phyloP scores from a whole-genome alignment of 768 basidiomycete species.

The Neoboletus magnificus region DNA sequence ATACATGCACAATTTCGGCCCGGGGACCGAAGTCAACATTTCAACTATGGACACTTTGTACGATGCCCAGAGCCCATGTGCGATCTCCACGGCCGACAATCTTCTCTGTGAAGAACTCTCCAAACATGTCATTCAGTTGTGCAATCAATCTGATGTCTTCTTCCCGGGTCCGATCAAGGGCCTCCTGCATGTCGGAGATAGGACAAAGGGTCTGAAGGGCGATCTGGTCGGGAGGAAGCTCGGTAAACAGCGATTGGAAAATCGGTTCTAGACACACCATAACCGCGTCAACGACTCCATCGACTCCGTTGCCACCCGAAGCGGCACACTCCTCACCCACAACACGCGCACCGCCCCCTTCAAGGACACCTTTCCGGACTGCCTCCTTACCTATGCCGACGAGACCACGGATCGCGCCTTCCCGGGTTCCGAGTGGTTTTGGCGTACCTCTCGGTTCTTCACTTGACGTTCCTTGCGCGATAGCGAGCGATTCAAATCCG shows the following conservation, averaged over 20 bases:
- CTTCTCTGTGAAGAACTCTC: conserved; percentile 58
- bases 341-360: conserved; percentile 74
- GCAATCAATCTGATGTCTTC: conserved; percentile 46
- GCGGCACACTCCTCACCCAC: conserved; percentile 63
- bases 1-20: not conserved
- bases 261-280: conserved; percentile 43
- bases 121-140: conserved; percentile 53
- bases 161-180: conserved; percentile 48
- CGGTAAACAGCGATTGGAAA: not conserved
- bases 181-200: conserved; percentile 53
- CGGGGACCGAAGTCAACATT: not conserved
- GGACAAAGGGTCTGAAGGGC: conserved; percentile 60
- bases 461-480: conserved; percentile 29
- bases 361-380: conserved; percentile 75
- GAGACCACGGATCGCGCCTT: conserved; percentile 87
- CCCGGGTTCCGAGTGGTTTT: conserved; percentile 79
- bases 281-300: conserved; percentile 54
- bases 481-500: conserved; percentile 27
- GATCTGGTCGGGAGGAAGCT: conserved; percentile 38
- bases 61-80: conserved; percentile 60
- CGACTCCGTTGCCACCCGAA: conserved; percentile 31
- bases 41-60: conserved; percentile 33
- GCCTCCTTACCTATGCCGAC: conserved; percentile 84
- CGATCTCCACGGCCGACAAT: conserved; percentile 49
- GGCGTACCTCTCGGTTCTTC: conserved; percentile 37